Base-by-base conservation (phyloP, 176 grass and related monocot genomes). In the Stipa capillata region DNA sequence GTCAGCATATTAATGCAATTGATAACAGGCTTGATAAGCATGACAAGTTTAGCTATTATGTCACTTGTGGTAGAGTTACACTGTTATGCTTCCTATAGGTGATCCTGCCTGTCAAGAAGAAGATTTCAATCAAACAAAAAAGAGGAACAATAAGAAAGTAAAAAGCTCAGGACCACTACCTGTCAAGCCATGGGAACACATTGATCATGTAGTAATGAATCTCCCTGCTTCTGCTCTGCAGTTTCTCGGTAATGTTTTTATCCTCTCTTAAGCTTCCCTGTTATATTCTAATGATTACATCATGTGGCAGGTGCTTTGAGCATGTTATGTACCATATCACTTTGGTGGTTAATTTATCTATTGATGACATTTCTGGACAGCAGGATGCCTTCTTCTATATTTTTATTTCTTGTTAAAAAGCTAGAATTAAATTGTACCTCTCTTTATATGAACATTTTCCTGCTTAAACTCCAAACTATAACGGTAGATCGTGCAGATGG, bases 171-270 rank as follows among this genome's bases (percentile, higher is more conserved):
- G 69, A 42, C 48, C 91, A 69, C 76, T 79, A 21, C 35, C 57
- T 63, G 42, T 59, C 28, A 99, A 78, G 59, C 80, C 96, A 41
- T 95, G 83, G 80, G 92, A 93, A 39, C 92, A 95, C 78, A 40
- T 93, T 77, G 88, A 95, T 76, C 96, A 99, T 87, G 88, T 95
- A 43, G 21, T 99, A 50, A 99, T 99, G 96, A 99, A 99, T 78
- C 84, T 99, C 73, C 96, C 92, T 85, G 96, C 96, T 91, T 95
- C 90, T 9, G 88, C 96, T 28, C 84, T 93, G 78, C 83, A 93
- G 57, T 99, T 95, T 87, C 83, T 99, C 0, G 96, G 96, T 95
- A 83, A 89, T 45, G 24, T 79, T 77, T 70, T n/a, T 74, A 14
- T 78, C 15, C 32, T 69, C 20, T 8, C 11, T 25, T 65, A 63